Evolutionary conservation across 2,329 filamentous ascomycete genomes (phyloP), one percentile per base, ranked within the genome.

Genomic region (Ophiostoma montium): DNA sequence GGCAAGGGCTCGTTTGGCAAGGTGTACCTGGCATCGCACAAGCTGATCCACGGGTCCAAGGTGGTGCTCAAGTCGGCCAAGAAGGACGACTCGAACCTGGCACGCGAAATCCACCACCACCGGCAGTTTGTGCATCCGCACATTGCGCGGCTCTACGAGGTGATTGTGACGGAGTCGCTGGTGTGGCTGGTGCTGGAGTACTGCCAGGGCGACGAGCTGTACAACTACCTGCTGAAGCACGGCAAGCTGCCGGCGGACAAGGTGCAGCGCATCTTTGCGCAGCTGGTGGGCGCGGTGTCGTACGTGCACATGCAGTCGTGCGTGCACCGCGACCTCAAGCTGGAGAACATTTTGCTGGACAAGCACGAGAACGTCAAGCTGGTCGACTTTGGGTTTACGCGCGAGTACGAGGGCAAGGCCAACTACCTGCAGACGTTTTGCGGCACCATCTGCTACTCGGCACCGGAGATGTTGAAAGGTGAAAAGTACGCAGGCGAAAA

Each of bases 1-100:
- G 92, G 92, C 57, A 98, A 96, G 63, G 92, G 92, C 51, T 95
- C 89, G 55, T 98, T 98, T 67, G 92, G 92, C 60, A 96, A 95
- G 68, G 92, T 98, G 60, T 98, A 98, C 65, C 75, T 98, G 52
- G 92, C 90, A 51, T 80, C 82, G 42, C 92, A 98, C 67, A 96
- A 95, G 66, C 86, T 98, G 65, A 96, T 87, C 61, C 95, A 95
- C 80, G 90, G 89, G 61, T 95, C 89, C 62, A 96, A 95, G 86
- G 92, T 98, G 59, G 92, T 98, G 33, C 86, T 98, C 67, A 98
- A 98, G 68, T 95, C 89, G 53, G 92, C 92, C 54, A 90, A 92
- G 63, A 95, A 95, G 65, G 84, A 89, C 62, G 92, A 98, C 65
- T 80, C 86, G 49, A 98, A 98, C 63, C 81, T 98, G 45, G 90